Evolutionary conservation across 1,284 basidiomycete species (phyloP), one percentile per base, ranked within the genome.

Genomic region (Ganoderma meredithae): DNA sequence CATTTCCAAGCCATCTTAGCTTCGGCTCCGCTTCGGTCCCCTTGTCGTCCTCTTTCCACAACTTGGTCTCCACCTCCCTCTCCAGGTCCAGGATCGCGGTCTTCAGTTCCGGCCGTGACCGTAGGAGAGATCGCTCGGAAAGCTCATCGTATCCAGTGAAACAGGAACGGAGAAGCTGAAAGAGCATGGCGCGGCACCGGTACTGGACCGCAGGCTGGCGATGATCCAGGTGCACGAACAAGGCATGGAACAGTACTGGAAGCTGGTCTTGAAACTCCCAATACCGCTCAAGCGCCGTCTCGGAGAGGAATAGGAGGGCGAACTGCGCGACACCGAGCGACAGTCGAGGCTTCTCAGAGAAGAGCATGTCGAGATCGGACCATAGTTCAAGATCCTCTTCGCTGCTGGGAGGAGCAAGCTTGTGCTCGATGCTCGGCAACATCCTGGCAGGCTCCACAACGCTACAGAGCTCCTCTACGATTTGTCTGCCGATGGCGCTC

Each of bases 191-290:
- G 66, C 89, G 90, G 40, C 91, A 90, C 55, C 92, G 88, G 43
- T 88, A 83, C 47, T 91, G 90, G 25, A 98, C 83, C 71, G 91
- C 91, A 0, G 85, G 79, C 27, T 87, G 84, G 3, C 91, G 87
- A 75, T 96, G 92, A 76, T 97, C 96, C 67, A 96, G 81, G 76
- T 97, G 95, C 41, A 91, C 88, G 74, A 97, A 90, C 25, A 97
- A 83, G 12, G 90, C 90, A 70, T 97, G 95, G 27, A 98, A 86
- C 27, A 98, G 83, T 5, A 87, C 81, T 0, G 95, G 91, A 6
- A 98, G 81, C 65, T 92, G 88, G 22, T 86, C 82, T 55, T 86
- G 84, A 69, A 93, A 83, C 70, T 95, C 93, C 87, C 91, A 94
- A 66, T 90, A 86, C 22, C 92, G 88, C 70, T 95, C 91, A 22